phyloP scores from a whole-genome alignment of 768 basidiomycete genomes.

The Hericium coralloides region DNA sequence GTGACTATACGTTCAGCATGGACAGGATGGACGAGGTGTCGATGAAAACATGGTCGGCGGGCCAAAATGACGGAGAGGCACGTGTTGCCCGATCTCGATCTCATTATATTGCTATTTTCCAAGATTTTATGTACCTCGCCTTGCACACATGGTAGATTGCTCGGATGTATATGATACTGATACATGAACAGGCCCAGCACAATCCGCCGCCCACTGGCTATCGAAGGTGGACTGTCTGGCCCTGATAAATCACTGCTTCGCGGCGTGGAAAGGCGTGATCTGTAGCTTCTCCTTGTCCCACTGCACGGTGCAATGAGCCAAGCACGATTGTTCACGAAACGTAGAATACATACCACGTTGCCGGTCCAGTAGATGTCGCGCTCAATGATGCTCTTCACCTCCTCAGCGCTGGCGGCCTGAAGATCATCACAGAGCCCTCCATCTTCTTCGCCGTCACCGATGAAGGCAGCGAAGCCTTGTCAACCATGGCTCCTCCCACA shows the following conservation, averaged over 20 bases:
- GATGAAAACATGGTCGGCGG: not conserved
- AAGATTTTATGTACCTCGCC: no score
- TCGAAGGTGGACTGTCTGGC: no score
- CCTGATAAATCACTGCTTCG: not conserved
- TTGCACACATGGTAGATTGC: no score
- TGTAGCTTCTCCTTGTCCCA: slow-evolving; percentile 50
- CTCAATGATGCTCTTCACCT: slow-evolving; percentile 30
- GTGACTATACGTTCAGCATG: not conserved
- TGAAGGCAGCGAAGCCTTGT: slow-evolving; percentile 44
- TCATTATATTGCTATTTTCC: no score
- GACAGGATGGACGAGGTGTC: not conserved
- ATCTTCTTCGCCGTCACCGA: slow-evolving; percentile 42
- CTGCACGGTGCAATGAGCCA: slow-evolving; percentile 20
- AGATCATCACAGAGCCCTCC: slow-evolving; percentile 50
- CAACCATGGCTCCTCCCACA: slow-evolving; percentile 38
- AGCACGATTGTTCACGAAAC: not conserved
- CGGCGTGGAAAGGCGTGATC: slow-evolving; percentile 21
- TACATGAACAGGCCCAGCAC: no score
- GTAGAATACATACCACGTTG: slow-evolving; percentile 31
- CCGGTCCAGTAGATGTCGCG: slow-evolving; percentile 32
- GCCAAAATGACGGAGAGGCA: no score
- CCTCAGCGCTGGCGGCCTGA: slow-evolving; percentile 45
- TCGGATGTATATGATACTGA: no score
- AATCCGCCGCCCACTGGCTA: no score
- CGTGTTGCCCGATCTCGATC: no score